Base-by-base conservation (phyloP, 768 basidiomycete genomes). In the Solioccasus polychromus region DNA sequence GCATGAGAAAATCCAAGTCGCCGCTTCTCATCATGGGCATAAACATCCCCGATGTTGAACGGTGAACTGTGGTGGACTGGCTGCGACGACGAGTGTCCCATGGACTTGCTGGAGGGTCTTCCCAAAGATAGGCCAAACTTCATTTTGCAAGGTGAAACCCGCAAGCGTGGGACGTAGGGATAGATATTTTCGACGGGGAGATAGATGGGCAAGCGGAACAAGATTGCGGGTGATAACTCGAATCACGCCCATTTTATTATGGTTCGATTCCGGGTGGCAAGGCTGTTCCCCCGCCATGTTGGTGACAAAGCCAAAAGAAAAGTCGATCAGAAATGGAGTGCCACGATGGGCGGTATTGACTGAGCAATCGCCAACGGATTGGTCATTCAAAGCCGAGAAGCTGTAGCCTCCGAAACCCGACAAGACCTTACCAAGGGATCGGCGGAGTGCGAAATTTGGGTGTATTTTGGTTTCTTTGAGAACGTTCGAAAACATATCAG, bases 51-150 rank as follows among this genome's bases (percentile, higher is more conserved):
- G 35, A 8, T 32, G 22, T 44, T 41, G 29, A n/a, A 20, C 19
- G 58, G 61, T 10, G 35, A 24, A 35, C 37, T 22, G 4, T 12
- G 22, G 8, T 28, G 38, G 30, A n/a, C 48, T 35, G 48, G 22
- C 11, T 35, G 51, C 8, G 51, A 60, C 18, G 54, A 36, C 1
- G 54, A 52, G 20, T 50, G 53, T 15, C 42, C 47, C 49, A 48
- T 51, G 37, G 14, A 29, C n/a, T n/a, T n/a, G 29, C 19, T 46
- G 23, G 29, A 10, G 17, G 43, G 20, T 42, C 39, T 53, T 49
- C 44, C 34, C 23, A 46, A 35, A 24, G 20, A 35, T 32, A 48
- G 35, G 22, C 0, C 25, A 35, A 54, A 48, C 35, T 30, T 42
- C 41, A 47, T 46, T 18, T 46, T 15, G 22, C 24, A 37, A 2